These are phyloP conservation scores for Colletotrichum liaoningense DNA, from an alignment of 2,329 filamentous ascomycete species.

Conservation along the genomic window DNA sequence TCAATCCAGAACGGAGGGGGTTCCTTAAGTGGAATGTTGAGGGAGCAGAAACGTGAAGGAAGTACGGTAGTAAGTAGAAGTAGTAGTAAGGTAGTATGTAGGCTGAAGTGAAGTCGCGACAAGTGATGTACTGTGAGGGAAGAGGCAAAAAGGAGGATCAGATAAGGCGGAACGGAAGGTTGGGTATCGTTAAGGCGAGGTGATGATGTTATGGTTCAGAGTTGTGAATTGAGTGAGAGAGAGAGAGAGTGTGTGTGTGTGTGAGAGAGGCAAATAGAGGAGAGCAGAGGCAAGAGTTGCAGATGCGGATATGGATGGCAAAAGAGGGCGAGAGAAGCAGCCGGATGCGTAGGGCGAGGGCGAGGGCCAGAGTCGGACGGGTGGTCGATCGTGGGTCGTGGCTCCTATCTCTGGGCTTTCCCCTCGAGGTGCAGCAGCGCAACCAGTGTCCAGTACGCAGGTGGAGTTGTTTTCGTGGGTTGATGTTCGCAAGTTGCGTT, in stretches of 20 bases:
- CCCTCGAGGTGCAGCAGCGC: not conserved
- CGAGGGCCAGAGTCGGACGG: not conserved
- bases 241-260: constrained; percentile 4
- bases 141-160: constrained; percentile 1
- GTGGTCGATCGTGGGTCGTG: constrained; percentile 15
- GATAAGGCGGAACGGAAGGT: not conserved
- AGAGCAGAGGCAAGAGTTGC: not conserved
- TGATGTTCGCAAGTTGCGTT: constrained; percentile 14
- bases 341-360: not conserved
- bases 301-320: constrained; percentile 5
- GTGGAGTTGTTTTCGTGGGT: constrained; percentile 19
- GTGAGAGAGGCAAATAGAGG: not conserved
- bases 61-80: not conserved
- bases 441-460: constrained; percentile 2
- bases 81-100: constrained; percentile 28
- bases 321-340: constrained; percentile 8
- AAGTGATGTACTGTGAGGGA: constrained; percentile 1
- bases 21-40: constrained; percentile 29
- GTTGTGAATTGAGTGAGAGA: constrained; percentile 13
- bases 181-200: not conserved
- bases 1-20: constrained; percentile 11
- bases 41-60: constrained; percentile 16
- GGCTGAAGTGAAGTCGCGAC: constrained; percentile 31
- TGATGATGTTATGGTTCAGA: not conserved
- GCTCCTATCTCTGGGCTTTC: constrained; percentile 10